Conservation (phyloP, 306 rosid species). For the Cucumis cinereus region DNA sequence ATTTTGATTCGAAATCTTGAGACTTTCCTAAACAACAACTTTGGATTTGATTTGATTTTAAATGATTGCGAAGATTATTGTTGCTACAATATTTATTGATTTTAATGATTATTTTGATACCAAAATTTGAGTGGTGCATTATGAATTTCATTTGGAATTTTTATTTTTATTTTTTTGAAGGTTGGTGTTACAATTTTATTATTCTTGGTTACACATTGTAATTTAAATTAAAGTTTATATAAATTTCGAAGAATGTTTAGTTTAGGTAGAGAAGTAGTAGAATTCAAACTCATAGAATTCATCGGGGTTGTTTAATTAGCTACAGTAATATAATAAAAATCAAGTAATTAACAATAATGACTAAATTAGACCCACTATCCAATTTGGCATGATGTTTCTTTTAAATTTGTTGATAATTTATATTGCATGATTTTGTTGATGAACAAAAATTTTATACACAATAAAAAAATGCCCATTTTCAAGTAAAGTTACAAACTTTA, state of each 20-base stretch:
- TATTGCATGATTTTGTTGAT: no score
- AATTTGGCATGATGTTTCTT: no score
- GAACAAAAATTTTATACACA: no score
- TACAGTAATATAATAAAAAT: no score
- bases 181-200: neutral
- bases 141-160: neutral
- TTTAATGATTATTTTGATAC: neutral
- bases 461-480: no score
- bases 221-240: no score
- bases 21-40: neutral
- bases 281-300: neutral
- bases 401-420: no score
- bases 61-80: neutral
- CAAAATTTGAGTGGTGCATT: no score
- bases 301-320: no score
- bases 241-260: neutral
- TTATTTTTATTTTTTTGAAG: neutral
- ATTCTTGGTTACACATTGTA: neutral
- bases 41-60: neutral
- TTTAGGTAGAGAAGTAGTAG: neutral
- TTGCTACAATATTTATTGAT: neutral
- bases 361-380: no score
- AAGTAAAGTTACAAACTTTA: no score
- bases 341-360: no score
- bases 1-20: neutral